These are phyloP conservation scores for Fusarium coffeatum DNA, from an alignment of 2,329 filamentous ascomycete species.

Conservation along the genomic window DNA sequence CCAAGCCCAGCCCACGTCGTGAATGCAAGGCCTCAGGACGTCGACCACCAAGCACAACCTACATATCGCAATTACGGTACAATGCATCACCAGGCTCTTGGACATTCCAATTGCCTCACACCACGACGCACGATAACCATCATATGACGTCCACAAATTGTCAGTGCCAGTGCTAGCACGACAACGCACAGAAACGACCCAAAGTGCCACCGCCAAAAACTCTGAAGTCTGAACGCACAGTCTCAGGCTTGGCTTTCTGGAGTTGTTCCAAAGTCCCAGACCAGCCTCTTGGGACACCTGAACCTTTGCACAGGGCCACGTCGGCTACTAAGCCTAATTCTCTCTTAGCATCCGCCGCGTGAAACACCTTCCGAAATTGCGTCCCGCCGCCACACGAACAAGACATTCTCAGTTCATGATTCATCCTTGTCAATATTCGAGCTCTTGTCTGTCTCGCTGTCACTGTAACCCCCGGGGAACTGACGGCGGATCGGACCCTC, in stretches of 20 bases:
- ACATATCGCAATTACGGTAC: neutral
- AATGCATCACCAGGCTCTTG: conserved; percentile 10
- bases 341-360: conserved; percentile 39
- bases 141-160: conserved; percentile 27
- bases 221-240: neutral
- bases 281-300: conserved; percentile 34
- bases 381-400: conserved; percentile 46
- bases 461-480: conserved; percentile 19
- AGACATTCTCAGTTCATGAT: conserved; percentile 5
- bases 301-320: conserved; percentile 39
- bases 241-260: conserved; percentile 32
- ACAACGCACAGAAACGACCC: conserved; percentile 8
- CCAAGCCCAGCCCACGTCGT: conserved; percentile 21
- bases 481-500: conserved; percentile 28
- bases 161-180: neutral
- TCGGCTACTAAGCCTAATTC: conserved; percentile 42
- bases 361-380: conserved; percentile 53
- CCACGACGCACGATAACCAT: conserved; percentile 26
- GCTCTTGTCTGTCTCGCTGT: conserved; percentile 4
- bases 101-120: conserved; percentile 35
- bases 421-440: conserved; percentile 29
- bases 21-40: conserved; percentile 25
- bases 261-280: conserved; percentile 11
- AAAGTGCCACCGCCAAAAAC: conserved; percentile 16
- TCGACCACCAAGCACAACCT: conserved; percentile 1